These are phyloP conservation scores for Aaosphaeria pasadenensis DNA, from an alignment of 2,329 filamentous ascomycete genomes.

Conservation along the genomic window DNA sequence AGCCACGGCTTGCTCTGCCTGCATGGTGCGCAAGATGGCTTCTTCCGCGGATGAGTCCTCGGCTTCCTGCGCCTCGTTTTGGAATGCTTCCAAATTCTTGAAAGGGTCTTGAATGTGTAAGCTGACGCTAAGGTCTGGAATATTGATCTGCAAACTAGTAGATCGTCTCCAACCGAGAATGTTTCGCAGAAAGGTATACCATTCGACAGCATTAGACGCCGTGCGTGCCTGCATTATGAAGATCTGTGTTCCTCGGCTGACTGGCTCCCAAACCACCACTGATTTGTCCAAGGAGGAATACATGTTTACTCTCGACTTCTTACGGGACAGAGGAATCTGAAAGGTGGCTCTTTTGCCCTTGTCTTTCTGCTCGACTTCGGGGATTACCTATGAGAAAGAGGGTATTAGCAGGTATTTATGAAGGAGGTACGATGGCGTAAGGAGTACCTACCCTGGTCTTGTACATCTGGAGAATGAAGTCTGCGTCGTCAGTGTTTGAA, in stretches of 20 bases:
- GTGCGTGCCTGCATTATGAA: constrained; percentile 60
- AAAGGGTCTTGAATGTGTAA: constrained; percentile 61
- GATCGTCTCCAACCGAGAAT: constrained; percentile 58
- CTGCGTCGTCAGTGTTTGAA: constrained; percentile 52
- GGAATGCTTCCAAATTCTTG: constrained; percentile 46
- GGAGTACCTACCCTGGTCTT: constrained; percentile 49
- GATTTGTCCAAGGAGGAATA: constrained; percentile 68
- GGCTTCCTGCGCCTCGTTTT: constrained; percentile 39
- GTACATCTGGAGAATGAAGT: constrained; percentile 59
- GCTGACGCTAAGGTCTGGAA: constrained; percentile 61
- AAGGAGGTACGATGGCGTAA: background rate
- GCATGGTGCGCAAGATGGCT: constrained; percentile 43
- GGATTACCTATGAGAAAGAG: constrained; percentile 48
- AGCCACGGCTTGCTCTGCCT: constrained; percentile 56
- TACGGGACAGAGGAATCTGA: constrained; percentile 55
- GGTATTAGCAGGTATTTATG: constrained; percentile 3
- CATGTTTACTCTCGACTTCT: constrained; percentile 57
- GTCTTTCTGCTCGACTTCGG: constrained; percentile 53
- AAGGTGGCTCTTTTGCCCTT: constrained; percentile 55
- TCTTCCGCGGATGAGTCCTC: constrained; percentile 46
- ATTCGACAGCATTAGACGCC: constrained; percentile 61
- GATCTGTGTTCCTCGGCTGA: constrained; percentile 54
- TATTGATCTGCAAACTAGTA: constrained; percentile 56
- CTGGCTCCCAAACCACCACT: constrained; percentile 59
- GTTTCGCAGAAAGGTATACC: constrained; percentile 64